Evolutionary conservation across 371 early-diverging fungal species (phyloP).

Genomic region (Batrachochytrium dendrobatidis): DNA sequence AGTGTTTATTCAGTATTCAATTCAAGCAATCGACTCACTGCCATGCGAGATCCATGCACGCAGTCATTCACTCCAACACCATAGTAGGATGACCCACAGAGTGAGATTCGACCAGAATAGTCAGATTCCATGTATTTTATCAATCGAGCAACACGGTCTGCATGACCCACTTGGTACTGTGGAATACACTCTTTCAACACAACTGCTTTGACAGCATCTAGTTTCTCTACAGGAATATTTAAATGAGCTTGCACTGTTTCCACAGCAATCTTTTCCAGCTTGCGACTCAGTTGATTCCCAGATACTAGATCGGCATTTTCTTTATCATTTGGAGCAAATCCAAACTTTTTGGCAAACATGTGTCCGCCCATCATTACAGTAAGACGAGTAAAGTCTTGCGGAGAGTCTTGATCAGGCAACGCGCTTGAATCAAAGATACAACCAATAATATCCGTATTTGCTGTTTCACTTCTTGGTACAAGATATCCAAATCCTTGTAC

Average conservation of each 20-base stretch:
- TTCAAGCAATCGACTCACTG: constrained; percentile 26
- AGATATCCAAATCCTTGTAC: constrained; percentile 86
- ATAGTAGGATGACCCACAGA: constrained; percentile 73
- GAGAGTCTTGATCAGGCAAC: constrained; percentile 56
- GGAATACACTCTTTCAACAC: constrained; percentile 82
- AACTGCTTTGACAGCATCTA: constrained; percentile 37
- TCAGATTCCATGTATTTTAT: constrained; percentile 45
- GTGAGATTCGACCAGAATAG: constrained; percentile 51
- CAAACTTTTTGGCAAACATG: constrained; percentile 51
- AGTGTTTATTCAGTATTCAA: too few relatives aligned
- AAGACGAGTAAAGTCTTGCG: constrained; percentile 42
- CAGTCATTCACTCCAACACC: constrained; percentile 88
- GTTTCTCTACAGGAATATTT: constrained; percentile 13
- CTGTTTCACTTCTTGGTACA: constrained; percentile 56
- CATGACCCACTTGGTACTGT: constrained; percentile 79
- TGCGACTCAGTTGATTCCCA: constrained; percentile 11
- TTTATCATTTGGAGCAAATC: constrained; percentile 11
- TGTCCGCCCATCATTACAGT: constrained; percentile 93
- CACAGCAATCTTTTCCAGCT: constrained; percentile 13
- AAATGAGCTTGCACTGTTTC: constrained; percentile 15
- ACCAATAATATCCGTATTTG: constrained; percentile 51
- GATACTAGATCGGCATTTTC: not conserved
- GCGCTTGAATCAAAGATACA: constrained; percentile 86
- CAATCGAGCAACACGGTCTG: constrained; percentile 52
- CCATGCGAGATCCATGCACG: constrained; percentile 60